Evolutionary conservation across 2,329 filamentous ascomycete species (phyloP), one percentile per base, ranked within the genome.

Genomic region (Colletotrichum simmondsii): DNA sequence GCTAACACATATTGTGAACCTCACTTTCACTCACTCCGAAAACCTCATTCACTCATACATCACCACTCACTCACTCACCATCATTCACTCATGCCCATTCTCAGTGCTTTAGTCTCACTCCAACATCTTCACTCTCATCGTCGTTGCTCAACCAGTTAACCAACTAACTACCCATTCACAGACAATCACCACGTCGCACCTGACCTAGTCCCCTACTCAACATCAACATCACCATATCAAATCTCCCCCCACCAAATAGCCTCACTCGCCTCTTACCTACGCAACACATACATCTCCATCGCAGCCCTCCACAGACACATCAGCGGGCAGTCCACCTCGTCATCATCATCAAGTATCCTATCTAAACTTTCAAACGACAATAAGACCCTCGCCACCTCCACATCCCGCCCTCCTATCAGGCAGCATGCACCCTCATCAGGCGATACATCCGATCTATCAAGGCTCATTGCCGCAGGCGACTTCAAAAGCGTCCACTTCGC

Each of bases 171-270:
- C 19, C 10, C 2, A 11, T 19, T 8, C 5, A 19, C 12, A 70
- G 60, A 70, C 28, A 65, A 70, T 12, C 2, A 56, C 8, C 60
- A 52, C 11, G 66, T 70, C 0, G 66, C 60, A 0, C 60, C 56
- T 1, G 66, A 70, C 8, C 6, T 65, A 32, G 66, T 61, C n/a
- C 70, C 66, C 2, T 70, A 60, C 22, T 52, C 46, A 28, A 70
- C 56, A 1, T 14, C 19, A 30, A 59, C 30, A 2, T 65, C 42
- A 24, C 66, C 66, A 8, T 70, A 52, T 4, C 59, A 61, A 11
- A 53, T 65, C 1, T 37, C 32, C 0, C 35, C 37, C 1, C 35
- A 24, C 16, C 26, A 37, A 12, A 42, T 68, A 1, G 64, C 49
- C 11, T 37, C 61, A 11, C 52, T 71, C 7, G 69, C 69, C 14